Evolutionary conservation across 2,329 filamentous ascomycete species (phyloP).

Genomic region (Epichloe gansuensis): DNA sequence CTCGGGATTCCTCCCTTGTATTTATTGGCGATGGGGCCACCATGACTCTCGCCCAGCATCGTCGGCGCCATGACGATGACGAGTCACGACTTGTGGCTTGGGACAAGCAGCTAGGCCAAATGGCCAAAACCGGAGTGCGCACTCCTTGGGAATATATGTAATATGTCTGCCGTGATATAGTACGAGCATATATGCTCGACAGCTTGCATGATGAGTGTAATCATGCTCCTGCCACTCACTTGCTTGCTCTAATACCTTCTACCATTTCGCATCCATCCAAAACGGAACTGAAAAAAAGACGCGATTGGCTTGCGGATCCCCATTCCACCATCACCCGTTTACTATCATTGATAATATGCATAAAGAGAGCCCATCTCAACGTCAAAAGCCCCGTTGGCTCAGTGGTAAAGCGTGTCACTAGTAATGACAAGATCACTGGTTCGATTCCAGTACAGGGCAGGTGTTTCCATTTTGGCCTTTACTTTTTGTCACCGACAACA

Average conservation of each 20-base stretch:
- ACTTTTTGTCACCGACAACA: too few species aligned
- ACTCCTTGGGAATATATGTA: too few species aligned
- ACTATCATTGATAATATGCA: background rate
- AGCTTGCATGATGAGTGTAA: too few species aligned
- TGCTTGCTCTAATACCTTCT: too few species aligned
- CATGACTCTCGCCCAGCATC: background rate
- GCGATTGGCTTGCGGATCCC: too few species aligned
- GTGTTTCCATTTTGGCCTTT: background rate
- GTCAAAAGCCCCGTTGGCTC: conserved; percentile 18
- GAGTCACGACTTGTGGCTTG: background rate
- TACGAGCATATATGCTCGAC: too few species aligned
- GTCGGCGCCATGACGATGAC: background rate
- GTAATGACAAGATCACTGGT: conserved; percentile 25
- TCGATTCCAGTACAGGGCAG: conserved; percentile 23
- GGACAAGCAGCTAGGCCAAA: background rate
- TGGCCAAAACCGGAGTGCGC: too few species aligned
- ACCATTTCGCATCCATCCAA: too few species aligned
- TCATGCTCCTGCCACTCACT: background rate
- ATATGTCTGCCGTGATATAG: too few species aligned
- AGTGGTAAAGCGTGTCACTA: conserved; percentile 26
- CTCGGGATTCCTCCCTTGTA: background rate
- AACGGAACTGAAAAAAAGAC: too few species aligned
- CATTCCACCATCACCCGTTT: too few species aligned
- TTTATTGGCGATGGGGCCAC: background rate
- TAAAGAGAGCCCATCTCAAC: accelerated